Evolutionary conservation across 1,284 basidiomycete genomes (phyloP).

Genomic region (Ceratobasidium sp.): DNA sequence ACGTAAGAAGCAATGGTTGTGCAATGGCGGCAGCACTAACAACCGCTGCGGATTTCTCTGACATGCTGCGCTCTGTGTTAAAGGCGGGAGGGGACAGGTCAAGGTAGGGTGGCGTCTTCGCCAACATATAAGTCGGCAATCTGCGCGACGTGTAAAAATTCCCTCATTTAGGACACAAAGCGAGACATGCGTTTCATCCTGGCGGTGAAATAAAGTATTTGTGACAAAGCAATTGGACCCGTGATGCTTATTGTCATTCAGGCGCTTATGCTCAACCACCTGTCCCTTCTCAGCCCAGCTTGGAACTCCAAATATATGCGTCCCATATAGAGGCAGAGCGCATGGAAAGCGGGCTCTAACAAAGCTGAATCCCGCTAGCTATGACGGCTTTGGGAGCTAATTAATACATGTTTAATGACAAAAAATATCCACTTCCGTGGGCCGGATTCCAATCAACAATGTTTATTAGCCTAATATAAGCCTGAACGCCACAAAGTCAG

Average conservation of each 20-base stretch:
- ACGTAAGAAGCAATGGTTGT: conserved; percentile 28
- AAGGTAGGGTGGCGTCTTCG: background rate
- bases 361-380: background rate
- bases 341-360: background rate
- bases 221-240: conserved; percentile 8
- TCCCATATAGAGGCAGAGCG: background rate
- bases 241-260: conserved; percentile 20
- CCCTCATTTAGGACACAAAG: conserved; percentile 29
- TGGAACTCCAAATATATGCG: conserved; percentile 13
- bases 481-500: background rate
- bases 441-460: background rate
- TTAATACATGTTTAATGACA: background rate
- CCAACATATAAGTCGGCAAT: conserved; percentile 20
- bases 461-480: background rate
- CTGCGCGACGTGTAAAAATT: background rate
- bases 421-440: background rate
- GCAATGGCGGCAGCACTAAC: conserved; percentile 21
- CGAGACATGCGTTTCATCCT: conserved; percentile 18
- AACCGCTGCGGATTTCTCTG: conserved; percentile 21
- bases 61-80: conserved; percentile 8
- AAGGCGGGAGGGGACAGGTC: background rate
- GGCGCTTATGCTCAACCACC: background rate
- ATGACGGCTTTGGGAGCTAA: background rate
- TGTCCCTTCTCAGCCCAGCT: background rate
- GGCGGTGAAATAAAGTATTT: conserved; percentile 13